Evolutionary conservation across 148 eudicot species (phyloP).

Genomic region (Linanthus parryae): DNA sequence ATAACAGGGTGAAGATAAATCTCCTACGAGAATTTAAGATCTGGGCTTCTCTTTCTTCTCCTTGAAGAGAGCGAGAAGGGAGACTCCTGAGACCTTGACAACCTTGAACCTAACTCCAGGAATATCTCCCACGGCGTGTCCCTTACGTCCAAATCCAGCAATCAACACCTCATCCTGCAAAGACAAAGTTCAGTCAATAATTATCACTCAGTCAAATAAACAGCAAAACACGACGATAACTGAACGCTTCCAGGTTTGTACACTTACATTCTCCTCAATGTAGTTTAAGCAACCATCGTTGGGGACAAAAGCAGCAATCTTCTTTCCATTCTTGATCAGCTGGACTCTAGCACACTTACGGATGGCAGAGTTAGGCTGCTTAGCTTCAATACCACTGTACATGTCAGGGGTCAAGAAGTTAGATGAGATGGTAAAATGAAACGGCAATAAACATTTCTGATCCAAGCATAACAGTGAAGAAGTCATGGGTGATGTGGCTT

Average conservation of each 20-base stretch:
- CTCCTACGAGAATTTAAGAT: slow-evolving; percentile 43
- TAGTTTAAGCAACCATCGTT: slow-evolving; percentile 97
- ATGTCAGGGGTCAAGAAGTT: too few relatives aligned
- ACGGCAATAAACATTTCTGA: background rate
- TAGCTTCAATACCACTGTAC: slow-evolving; percentile 88
- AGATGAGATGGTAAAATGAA: background rate
- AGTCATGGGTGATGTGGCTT: slow-evolving; percentile 7
- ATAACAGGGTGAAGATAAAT: background rate
- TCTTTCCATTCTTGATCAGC: slow-evolving; percentile 90
- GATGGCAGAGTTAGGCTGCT: slow-evolving; percentile 98
- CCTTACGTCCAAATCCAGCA: slow-evolving; percentile 95
- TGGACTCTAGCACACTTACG: slow-evolving; percentile 97
- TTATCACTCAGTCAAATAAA: background rate
- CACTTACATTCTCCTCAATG: slow-evolving; percentile 86
- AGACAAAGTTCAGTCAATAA: background rate
- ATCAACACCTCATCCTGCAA: slow-evolving; percentile 85
- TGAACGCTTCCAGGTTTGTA: background rate
- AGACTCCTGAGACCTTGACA: slow-evolving; percentile 97
- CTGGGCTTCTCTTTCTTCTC: slow-evolving; percentile 98
- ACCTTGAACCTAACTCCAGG: slow-evolving; percentile 98
- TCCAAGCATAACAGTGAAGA: background rate
- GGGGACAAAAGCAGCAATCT: slow-evolving; percentile 95
- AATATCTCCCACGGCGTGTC: slow-evolving; percentile 98
- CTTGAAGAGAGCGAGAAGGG: slow-evolving; percentile 86
- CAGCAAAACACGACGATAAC: background rate